These are phyloP conservation scores for Agastache rugosa DNA, from an alignment of 257 asterid genomes.

Conservation along the genomic window DNA sequence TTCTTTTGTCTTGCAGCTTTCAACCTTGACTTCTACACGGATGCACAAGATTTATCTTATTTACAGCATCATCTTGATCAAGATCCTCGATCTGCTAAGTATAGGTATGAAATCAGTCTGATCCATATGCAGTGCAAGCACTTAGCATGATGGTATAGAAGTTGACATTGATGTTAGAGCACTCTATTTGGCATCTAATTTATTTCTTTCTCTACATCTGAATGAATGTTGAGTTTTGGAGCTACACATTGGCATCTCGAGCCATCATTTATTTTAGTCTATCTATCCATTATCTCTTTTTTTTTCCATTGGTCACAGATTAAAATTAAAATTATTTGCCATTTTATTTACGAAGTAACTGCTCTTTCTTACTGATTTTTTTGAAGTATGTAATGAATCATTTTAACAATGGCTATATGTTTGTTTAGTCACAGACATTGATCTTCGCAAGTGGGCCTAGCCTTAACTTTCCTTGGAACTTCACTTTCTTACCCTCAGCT, in stretches of 20 bases:
- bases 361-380: too few relatives aligned
- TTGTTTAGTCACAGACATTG: too few relatives aligned
- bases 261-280: neutral
- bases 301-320: too few relatives aligned
- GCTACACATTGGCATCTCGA: neutral
- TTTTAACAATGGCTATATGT: too few relatives aligned
- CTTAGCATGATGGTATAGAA: constrained; percentile 4
- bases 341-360: too few relatives aligned
- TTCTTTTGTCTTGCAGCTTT: constrained; percentile 64
- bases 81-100: constrained; percentile 89
- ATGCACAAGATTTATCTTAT: constrained; percentile 84
- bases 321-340: too few relatives aligned
- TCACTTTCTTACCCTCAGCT: too few relatives aligned
- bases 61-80: constrained; percentile 81
- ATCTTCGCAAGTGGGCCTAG: too few relatives aligned
- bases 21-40: constrained; percentile 98
- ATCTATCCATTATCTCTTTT: neutral
- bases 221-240: neutral
- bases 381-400: too few relatives aligned
- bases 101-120: constrained; percentile 54
- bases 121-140: constrained; percentile 17
- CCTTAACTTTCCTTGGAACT: too few relatives aligned
- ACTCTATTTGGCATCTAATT: constrained; percentile 11
- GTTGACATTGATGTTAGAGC: neutral
- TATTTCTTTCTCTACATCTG: constrained; percentile 5